phyloP scores from a whole-genome alignment of 306 rosid genomes.

The Malus fusca region DNA sequence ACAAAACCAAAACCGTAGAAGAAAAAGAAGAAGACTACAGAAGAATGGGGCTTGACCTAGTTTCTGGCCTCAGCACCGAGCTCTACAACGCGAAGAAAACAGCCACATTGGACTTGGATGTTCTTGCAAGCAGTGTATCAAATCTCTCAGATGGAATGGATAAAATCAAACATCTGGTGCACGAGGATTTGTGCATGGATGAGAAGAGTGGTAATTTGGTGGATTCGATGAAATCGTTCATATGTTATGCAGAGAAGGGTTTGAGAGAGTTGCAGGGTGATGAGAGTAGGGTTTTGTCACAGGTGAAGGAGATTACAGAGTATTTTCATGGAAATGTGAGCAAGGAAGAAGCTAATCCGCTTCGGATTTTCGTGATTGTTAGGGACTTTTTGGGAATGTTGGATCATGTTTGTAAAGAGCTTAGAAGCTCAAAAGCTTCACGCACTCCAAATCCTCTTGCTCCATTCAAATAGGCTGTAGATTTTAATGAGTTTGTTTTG shows the following conservation, averaged over 20 bases:
- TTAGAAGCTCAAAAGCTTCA: constrained; percentile 45
- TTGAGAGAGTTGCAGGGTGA: constrained; percentile 56
- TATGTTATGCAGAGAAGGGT: constrained; percentile 41
- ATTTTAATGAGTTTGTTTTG: constrained; percentile 3
- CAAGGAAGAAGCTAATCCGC: constrained; percentile 73
- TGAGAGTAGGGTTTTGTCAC: constrained; percentile 52
- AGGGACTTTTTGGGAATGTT: constrained; percentile 89
- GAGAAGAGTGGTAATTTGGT: constrained; percentile 36
- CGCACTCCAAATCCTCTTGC: constrained; percentile 71
- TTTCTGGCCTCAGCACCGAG: constrained; percentile 81
- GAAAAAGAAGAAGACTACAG: constrained; percentile 76
- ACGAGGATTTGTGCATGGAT: constrained; percentile 34
- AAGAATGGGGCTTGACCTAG: constrained; percentile 83
- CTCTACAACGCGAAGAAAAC: constrained; percentile 80
- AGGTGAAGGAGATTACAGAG: constrained; percentile 74
- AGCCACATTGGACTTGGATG: constrained; percentile 76
- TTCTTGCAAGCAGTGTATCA: constrained; percentile 62
- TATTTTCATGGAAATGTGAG: constrained; percentile 87
- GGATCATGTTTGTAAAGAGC: constrained; percentile 88
- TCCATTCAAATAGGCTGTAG: constrained; percentile 53
- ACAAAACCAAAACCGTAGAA: constrained; percentile 45
- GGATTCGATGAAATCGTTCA: constrained; percentile 36
- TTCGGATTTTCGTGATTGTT: constrained; percentile 83
- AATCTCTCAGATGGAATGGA: constrained; percentile 55
- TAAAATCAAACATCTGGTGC: constrained; percentile 31